A percentile compares a stretch with the other conserved stretches of the same genome.
Evolutionary conservation across 306 rosid genomes (phyloP).

Genomic region (Calophaca sinica): DNA sequence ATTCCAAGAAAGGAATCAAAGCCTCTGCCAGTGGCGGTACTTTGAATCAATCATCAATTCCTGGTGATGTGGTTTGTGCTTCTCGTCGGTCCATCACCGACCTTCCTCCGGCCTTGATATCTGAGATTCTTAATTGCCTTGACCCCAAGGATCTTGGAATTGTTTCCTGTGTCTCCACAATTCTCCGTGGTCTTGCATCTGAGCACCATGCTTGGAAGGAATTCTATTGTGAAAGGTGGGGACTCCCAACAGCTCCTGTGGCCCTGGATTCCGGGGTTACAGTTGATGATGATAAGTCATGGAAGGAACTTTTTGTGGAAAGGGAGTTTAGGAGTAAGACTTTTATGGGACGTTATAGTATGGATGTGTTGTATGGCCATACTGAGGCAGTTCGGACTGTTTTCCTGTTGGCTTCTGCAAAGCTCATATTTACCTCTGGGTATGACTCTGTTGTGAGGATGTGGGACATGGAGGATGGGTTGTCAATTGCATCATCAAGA

Average conservation of each 20-base stretch:
- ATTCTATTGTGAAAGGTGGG: conserved; percentile 95
- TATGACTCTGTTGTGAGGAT: conserved; percentile 86
- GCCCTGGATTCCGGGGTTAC: conserved; percentile 48
- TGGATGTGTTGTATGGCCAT: conserved; percentile 85
- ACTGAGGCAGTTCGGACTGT: conserved; percentile 85
- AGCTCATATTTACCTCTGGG: conserved; percentile 87
- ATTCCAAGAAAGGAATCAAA: conserved; percentile 56
- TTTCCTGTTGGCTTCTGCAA: conserved; percentile 80
- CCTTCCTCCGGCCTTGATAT: conserved; percentile 79
- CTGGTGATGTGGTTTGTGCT: conserved; percentile 51
- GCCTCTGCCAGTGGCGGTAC: conserved; percentile 20
- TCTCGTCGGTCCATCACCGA: conserved; percentile 65
- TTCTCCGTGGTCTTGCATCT: conserved; percentile 68
- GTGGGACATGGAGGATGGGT: conserved; percentile 93
- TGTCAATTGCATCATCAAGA: conserved; percentile 75
- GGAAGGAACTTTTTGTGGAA: conserved; percentile 88
- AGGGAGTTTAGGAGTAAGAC: conserved; percentile 95
- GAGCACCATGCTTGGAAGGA: conserved; percentile 97
- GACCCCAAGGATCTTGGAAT: conserved; percentile 92
- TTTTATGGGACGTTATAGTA: conserved; percentile 86
- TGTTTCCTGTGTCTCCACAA: conserved; percentile 78
- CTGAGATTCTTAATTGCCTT: conserved; percentile 84
- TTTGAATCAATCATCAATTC: conserved; percentile 45
- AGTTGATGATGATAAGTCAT: conserved; percentile 66
- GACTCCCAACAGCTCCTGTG: conserved; percentile 61